A percentile compares a stretch with the other conserved stretches of the same genome.
Evolutionary conservation across 805 yeast species (phyloP).

Genomic region (Lipomyces kockii): DNA sequence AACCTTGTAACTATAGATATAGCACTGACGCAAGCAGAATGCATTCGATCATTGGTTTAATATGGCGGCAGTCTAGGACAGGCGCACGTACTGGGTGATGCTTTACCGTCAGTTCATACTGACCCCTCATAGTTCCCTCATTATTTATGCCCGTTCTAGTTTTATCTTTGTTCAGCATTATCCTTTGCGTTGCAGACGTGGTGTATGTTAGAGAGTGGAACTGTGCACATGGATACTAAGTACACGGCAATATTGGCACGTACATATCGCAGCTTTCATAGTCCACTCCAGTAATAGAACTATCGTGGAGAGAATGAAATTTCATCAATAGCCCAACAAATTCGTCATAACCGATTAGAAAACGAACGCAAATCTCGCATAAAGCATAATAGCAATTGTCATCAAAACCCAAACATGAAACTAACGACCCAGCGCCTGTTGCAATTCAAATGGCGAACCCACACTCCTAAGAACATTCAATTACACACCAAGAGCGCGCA

Average conservation of each 20-base stretch:
- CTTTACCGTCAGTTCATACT: too few species aligned
- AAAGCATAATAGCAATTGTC: neutral
- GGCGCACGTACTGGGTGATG: neutral
- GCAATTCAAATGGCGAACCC: neutral
- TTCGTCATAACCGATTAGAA: neutral
- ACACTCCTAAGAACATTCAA: neutral
- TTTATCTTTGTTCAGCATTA: neutral
- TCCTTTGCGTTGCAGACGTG: neutral
- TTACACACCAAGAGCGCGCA: neutral
- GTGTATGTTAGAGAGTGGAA: too few species aligned
- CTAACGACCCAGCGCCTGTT: neutral
- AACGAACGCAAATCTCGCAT: neutral
- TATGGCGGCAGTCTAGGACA: neutral
- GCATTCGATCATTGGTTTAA: neutral
- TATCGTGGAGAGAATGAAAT: neutral
- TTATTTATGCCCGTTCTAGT: too few species aligned
- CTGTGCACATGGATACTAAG: too few species aligned
- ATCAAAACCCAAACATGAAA: neutral
- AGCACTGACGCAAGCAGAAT: neutral
- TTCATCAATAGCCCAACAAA: neutral
- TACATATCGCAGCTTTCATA: neutral
- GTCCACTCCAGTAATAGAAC: neutral
- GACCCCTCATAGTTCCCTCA: too few species aligned
- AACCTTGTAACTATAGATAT: too few species aligned
- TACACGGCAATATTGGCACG: too few species aligned